Evolutionary conservation across 2,329 filamentous ascomycete genomes (phyloP).

Genomic region (Pseudogymnoascus sp.): DNA sequence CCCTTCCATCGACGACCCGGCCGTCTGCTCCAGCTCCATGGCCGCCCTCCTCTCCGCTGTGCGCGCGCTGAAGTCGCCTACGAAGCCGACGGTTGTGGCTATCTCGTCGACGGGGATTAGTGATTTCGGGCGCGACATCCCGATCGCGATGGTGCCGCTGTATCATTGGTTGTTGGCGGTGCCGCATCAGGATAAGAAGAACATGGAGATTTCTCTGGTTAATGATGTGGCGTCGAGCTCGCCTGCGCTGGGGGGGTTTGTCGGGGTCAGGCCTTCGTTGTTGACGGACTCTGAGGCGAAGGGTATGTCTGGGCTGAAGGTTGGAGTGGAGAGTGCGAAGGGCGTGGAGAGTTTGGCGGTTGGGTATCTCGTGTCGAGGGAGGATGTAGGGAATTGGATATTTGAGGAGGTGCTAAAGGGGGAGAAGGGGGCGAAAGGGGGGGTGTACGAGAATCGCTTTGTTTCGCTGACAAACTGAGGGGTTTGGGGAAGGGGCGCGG

Average conservation of each 20-base stretch:
- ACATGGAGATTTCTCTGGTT: conserved; percentile 32
- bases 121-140: conserved; percentile 33
- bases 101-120: conserved; percentile 38
- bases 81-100: conserved; percentile 31
- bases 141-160: conserved; percentile 34
- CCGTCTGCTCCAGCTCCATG: conserved; percentile 40
- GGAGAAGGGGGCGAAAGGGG: background rate
- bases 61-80: conserved; percentile 16
- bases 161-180: conserved; percentile 34
- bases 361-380: conserved; percentile 29
- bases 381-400: conserved; percentile 30
- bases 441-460: background rate
- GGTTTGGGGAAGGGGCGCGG: background rate
- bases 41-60: conserved; percentile 33
- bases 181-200: conserved; percentile 40
- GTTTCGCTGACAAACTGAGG: background rate
- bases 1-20: conserved; percentile 35
- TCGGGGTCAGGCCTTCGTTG: conserved; percentile 22
- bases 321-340: conserved; percentile 19
- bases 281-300: conserved; percentile 24
- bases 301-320: conserved; percentile 18
- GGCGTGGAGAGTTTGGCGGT: conserved; percentile 20
- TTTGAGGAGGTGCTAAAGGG: conserved; percentile 15
- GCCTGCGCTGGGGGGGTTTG: conserved; percentile 12
- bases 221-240: background rate